These are phyloP conservation scores for Petunia hybrid DNA, from an alignment of 305 asterid species.

Conservation along the genomic window DNA sequence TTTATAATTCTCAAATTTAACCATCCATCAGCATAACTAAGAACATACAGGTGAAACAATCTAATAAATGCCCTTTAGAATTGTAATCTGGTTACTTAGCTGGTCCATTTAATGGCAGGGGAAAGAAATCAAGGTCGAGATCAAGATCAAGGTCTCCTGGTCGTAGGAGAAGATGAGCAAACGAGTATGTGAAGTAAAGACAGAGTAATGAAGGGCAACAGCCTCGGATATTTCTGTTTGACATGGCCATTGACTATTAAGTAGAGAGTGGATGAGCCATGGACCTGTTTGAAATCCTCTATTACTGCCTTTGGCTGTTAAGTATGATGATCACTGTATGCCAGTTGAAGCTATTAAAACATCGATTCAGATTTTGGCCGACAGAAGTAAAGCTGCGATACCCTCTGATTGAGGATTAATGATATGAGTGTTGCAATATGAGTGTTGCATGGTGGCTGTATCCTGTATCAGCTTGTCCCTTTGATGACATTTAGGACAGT, in stretches of 20 bases:
- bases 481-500: conserved; percentile 8
- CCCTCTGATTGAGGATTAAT: neutral
- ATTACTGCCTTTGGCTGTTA: conserved; percentile 28
- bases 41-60: conserved; percentile 60
- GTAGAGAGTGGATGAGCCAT: neutral
- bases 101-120: conserved; percentile 57
- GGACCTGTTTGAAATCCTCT: conserved; percentile 29
- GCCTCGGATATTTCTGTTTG: neutral
- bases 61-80: conserved; percentile 22
- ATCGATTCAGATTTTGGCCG: conserved; percentile 10
- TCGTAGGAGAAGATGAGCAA: conserved; percentile 60
- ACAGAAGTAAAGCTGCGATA: neutral
- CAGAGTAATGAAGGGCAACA: neutral
- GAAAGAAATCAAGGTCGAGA: conserved; percentile 60
- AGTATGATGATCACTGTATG: neutral
- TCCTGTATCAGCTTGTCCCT: neutral
- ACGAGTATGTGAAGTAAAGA: conserved; percentile 22
- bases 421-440: conserved; percentile 21
- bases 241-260: neutral
- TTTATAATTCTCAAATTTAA: conserved; percentile 39
- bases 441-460: conserved; percentile 10
- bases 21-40: conserved; percentile 43
- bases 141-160: conserved; percentile 77
- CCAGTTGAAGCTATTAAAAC: conserved; percentile 12
- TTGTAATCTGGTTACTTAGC: conserved; percentile 43